Evolutionary conservation across 2,329 filamentous ascomycete genomes (phyloP), one percentile per base, ranked within the genome.

Genomic region (Juglanconis oblonga): DNA sequence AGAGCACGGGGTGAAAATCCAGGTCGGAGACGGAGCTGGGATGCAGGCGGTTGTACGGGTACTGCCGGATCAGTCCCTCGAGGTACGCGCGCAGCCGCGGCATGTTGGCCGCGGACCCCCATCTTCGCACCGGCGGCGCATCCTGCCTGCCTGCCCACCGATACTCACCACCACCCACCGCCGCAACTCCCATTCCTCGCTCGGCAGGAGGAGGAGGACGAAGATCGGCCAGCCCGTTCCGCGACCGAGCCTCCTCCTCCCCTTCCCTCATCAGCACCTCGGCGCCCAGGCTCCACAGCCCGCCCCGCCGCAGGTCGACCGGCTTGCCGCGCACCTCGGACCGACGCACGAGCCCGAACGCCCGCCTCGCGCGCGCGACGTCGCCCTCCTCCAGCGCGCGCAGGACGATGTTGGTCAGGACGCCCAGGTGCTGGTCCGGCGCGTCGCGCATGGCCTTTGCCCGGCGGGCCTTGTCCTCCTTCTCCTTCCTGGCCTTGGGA

Each of bases 241-340:
- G 31, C 51, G 53, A 38, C 29, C 38, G 44, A 17, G 29, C 65
- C 68, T 75, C 69, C 62, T 81, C 77, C 62, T 81, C 77, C 6
- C 79, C 80, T 33, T 80, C 76, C 14, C 89, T 84, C 75, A 96
- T 86, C 58, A 97, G 75, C 24, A 97, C 84, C 74, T 97, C 93
- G 2, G 91, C 91, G 0, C 91, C 92, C 49, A 97, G 82, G 13
- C 88, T 88, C 94, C 93, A 97, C 65, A 89, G 82, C 40, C 85
- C 83, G 67, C 87, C 81, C 24, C 78, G 79, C 44, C 92, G 84
- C 52, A 94, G 72, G 70, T 97, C 91, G 24, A 93, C 78, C 6
- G 76, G 75, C 52, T 74, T 72, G 3, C 85, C 86, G 59, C 75
- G 64, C 31, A 87, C 76, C 53, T 66, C 62, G 5, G 74, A 73